Base-by-base conservation (phyloP, 805 yeast species). In the Ascoidea asiatica region DNA sequence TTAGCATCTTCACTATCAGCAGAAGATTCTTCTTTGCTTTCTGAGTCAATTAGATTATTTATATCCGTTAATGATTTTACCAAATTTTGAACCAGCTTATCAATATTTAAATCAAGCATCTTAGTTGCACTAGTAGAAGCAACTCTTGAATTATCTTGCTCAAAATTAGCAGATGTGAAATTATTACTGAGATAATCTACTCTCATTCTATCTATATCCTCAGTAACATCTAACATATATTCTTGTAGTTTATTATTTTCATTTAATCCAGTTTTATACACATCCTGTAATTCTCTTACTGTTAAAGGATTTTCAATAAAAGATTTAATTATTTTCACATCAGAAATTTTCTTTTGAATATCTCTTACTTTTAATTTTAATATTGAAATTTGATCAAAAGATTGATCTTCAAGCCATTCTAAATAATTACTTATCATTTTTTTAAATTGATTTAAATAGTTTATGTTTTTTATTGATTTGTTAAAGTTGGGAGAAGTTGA, bases 181-280 rank as follows among this genome's bases (percentile, higher is more conserved):
- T 40, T 37, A 5, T 45, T 43, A 3, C 38, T 40, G 4, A 36
- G 13, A 42, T 49, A 49, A 18, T 15, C 5, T 13, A 40, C 38
- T 15, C 37, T 33, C n/a, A 43, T 18, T 18, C 19, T 38, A 19
- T 47, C 45, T 5, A 36, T 37, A 22, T 49, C 45, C 6, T 37
- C 29, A 17, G 40, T 39, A 18, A 42, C 19, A 5, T 17, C 19
- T 21, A 19, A 29, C 29, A 36, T 21, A 21, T 46, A 20, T 8
- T 39, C 46, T 22, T 41, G 21, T 6, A 49, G 40, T 19, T 44
- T 37, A 18, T 36, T 52, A 4, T 62, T 44, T 0, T 61, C 54
- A 1, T 58, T 47, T 43, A 58, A 62, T 17, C 51, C 46, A 43
- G 53, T 56, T 45, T 60, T 64, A 19, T 60, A 47, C 4, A 58